These are phyloP conservation scores for Eutypella sp. DNA, from an alignment of 2,329 filamentous ascomycete species.

Conservation along the genomic window DNA sequence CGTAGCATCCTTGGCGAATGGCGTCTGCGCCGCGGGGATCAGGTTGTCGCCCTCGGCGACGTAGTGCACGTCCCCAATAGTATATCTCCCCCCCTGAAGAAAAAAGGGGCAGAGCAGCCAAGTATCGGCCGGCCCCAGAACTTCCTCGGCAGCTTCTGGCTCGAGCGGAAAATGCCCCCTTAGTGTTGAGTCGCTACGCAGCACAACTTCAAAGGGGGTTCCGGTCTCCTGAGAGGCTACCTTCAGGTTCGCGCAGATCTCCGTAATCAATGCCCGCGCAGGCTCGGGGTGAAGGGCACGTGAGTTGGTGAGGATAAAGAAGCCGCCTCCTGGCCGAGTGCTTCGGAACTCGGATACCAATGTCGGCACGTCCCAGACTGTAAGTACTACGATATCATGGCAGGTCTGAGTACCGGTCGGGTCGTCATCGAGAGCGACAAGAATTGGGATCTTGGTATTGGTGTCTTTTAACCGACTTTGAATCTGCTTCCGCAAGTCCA, in stretches of 20 bases:
- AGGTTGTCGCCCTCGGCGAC: conserved; percentile 45
- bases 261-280: conserved; percentile 41
- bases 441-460: conserved; percentile 18
- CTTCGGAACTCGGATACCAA: conserved; percentile 39
- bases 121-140: conserved; percentile 44
- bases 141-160: conserved; percentile 44
- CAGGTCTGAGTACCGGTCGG: conserved; percentile 60
- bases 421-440: conserved; percentile 47
- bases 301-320: conserved; percentile 58
- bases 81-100: conserved; percentile 52
- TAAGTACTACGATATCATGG: conserved; percentile 50
- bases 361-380: conserved; percentile 44
- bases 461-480: conserved; percentile 4
- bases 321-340: conserved; percentile 35
- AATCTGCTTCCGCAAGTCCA: conserved; percentile 1
- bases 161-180: conserved; percentile 54
- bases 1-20: conserved; percentile 52
- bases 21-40: conserved; percentile 47
- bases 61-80: conserved; percentile 54
- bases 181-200: conserved; percentile 52
- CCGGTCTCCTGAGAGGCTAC: conserved; percentile 34
- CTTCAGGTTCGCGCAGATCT: conserved; percentile 49
- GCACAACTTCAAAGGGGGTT: conserved; percentile 47
- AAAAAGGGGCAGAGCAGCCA: conserved; percentile 57
- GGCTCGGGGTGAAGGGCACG: conserved; percentile 46